A percentile compares a stretch with the other conserved stretches of the same genome.
Conservation (phyloP, 257 asterid species). For the Paulownia fortunei region DNA sequence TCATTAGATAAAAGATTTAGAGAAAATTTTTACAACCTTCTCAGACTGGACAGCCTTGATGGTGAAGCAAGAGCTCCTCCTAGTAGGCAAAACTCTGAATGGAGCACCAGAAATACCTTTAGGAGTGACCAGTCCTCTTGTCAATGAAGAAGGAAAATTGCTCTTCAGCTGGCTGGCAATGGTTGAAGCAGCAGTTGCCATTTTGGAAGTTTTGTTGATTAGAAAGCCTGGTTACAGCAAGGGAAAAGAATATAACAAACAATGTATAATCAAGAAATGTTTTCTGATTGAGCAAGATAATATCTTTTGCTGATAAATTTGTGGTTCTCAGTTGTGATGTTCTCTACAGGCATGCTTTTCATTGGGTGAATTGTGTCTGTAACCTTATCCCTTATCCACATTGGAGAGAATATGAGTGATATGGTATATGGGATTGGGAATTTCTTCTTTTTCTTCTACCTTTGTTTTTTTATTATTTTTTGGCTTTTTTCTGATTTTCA, state of each 20-base stretch:
- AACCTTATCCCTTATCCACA: slow-evolving; percentile 75
- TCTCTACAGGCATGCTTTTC: slow-evolving; percentile 22
- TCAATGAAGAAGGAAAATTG: slow-evolving; percentile 62
- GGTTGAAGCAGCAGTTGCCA: slow-evolving; percentile 85
- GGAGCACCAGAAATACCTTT: slow-evolving; percentile 88
- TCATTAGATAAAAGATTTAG: not conserved
- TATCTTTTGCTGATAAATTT: slow-evolving; percentile 51
- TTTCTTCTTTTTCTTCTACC: too few relatives aligned
- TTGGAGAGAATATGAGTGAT: not conserved
- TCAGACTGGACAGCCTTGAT: slow-evolving; percentile 80
- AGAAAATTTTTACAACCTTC: slow-evolving; percentile 48
- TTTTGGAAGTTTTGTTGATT: slow-evolving; percentile 25
- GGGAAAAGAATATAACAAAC: slow-evolving; percentile 27
- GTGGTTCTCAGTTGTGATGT: slow-evolving; percentile 60
- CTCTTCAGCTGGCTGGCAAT: slow-evolving; percentile 85
- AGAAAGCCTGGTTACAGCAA: not conserved
- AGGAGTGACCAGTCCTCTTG: slow-evolving; percentile 59
- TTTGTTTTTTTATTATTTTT: too few relatives aligned
- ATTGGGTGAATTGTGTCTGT: slow-evolving; percentile 48
- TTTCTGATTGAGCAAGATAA: slow-evolving; percentile 30
- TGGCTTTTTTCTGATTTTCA: too few relatives aligned
- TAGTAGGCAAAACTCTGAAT: slow-evolving; percentile 62
- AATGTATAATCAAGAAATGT: slow-evolving; percentile 15
- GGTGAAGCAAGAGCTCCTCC: slow-evolving; percentile 64
- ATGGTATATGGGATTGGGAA: too few relatives aligned